These are phyloP conservation scores for Capronia coronata DNA, from an alignment of 2,329 filamentous ascomycete genomes.

Conservation along the genomic window DNA sequence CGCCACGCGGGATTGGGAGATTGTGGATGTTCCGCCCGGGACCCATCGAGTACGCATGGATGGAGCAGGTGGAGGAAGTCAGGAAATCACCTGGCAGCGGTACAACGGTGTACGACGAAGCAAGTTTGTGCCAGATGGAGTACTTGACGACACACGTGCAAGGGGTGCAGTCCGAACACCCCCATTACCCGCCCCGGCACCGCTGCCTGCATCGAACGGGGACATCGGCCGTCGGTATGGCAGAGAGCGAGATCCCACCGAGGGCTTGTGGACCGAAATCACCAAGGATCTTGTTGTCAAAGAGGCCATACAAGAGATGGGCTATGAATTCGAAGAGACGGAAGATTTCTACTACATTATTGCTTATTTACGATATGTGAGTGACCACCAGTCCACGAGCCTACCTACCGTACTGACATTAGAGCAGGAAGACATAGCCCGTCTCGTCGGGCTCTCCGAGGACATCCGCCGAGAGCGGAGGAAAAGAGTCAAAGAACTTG, in stretches of 20 bases:
- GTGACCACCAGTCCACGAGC: conserved; percentile 31
- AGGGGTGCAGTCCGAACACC: conserved; percentile 47
- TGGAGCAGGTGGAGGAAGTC: conserved; percentile 64
- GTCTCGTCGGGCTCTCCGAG: conserved; percentile 75
- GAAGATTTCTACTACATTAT: conserved; percentile 87
- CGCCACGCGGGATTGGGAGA: conserved; percentile 68
- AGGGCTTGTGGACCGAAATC: conserved; percentile 91
- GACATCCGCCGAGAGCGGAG: conserved; percentile 64
- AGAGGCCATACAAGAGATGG: conserved; percentile 76
- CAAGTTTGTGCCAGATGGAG: conserved; percentile 64
- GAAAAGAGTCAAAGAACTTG: conserved; percentile 54
- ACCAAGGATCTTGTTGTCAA: conserved; percentile 84
- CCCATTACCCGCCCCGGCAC: conserved; percentile 16
- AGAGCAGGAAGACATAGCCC: conserved; percentile 72
- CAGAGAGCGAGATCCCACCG: conserved; percentile 36
- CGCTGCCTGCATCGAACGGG: conserved; percentile 32
- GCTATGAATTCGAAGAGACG: conserved; percentile 87
- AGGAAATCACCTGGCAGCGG: conserved; percentile 71
- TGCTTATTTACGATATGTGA: conserved; percentile 79
- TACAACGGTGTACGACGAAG: conserved; percentile 72
- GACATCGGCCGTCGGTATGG: conserved; percentile 42
- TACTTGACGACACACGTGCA: conserved; percentile 45
- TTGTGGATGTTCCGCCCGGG: conserved; percentile 77
- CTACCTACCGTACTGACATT: conserved; percentile 26
- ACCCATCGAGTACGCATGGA: conserved; percentile 79